Evolutionary conservation across 805 yeast genomes (phyloP).

Genomic region (Wickerhamomyces hampshirensis): DNA sequence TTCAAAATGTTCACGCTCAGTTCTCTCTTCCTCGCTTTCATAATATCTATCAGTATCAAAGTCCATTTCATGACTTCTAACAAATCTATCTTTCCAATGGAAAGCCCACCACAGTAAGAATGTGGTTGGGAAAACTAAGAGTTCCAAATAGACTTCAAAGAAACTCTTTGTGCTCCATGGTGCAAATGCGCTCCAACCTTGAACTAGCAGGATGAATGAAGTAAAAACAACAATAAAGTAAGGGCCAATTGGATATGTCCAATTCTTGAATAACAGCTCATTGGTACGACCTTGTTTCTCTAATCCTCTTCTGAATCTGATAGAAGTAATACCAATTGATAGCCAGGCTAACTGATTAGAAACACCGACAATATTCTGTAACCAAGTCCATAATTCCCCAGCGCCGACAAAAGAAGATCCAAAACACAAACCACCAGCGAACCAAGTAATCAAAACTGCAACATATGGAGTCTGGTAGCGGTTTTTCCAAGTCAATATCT

Average conservation of each 20-base stretch:
- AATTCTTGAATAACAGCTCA: slow-evolving; percentile 38
- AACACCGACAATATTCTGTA: slow-evolving; percentile 48
- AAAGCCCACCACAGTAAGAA: slow-evolving; percentile 38
- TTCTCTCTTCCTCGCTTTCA: slow-evolving; percentile 42
- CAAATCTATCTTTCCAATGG: slow-evolving; percentile 36
- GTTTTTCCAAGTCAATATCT: slow-evolving; percentile 36
- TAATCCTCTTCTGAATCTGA: slow-evolving; percentile 45
- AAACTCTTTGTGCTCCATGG: slow-evolving; percentile 40
- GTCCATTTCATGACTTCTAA: slow-evolving; percentile 44
- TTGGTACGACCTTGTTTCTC: slow-evolving; percentile 38
- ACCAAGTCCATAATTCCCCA: slow-evolving; percentile 49
- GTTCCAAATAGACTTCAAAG: slow-evolving; percentile 42
- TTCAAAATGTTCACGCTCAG: slow-evolving; percentile 5
- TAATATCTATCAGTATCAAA: slow-evolving; percentile 47
- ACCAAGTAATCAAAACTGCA: slow-evolving; percentile 46
- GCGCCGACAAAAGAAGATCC: slow-evolving; percentile 54
- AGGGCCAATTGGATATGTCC: slow-evolving; percentile 51
- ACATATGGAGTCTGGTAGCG: slow-evolving; percentile 44
- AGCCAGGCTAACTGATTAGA: slow-evolving; percentile 50
- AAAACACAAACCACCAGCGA: slow-evolving; percentile 53
- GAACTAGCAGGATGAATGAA: slow-evolving; percentile 41
- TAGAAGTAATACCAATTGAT: slow-evolving; percentile 42
- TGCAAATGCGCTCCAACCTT: slow-evolving; percentile 47
- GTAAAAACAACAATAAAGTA: slow-evolving; percentile 40
- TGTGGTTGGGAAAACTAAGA: slow-evolving; percentile 41